Base-by-base conservation (phyloP, 768 basidiomycete species). In the Phylloporus scabripes region DNA sequence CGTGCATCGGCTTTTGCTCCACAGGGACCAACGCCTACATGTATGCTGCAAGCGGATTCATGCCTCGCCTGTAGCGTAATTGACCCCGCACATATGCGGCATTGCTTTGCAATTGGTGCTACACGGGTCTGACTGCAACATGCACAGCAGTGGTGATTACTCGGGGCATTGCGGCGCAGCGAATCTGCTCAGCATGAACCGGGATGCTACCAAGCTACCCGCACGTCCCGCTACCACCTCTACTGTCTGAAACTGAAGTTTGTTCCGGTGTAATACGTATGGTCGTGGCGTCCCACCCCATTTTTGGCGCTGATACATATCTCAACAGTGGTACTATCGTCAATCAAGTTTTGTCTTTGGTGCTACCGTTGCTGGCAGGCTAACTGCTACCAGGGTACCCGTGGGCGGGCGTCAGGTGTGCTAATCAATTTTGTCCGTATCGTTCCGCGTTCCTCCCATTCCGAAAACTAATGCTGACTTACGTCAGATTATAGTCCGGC, bases 121-220 rank as follows among this genome's bases (percentile, higher is more conserved):
- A 67, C 72, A 75, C 29, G 48, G 61, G 8, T 65, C 79, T 0
- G 79, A 85, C 39, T 89, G 86, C 60, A 77, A 75, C 59, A 74
- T 74, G 68, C 60, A 76, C 8, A 88, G 86, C 62, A 71, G 74
- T 2, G 86, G 85, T 12, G 72, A 84, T 56, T 39, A 78, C 5
- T 48, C 59, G 4, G 80, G 88, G 60, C 60, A 63, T 3, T 87
- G 85, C 58, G 87, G 85, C 42, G 80, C 78, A 2, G 78, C 76
- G 2, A 63, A 70, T 60, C 76, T 74, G 23, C 71, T 88, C 15
- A 82, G 80, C 56, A 61, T 87, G 5, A 87, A 79, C 66, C 79
- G 74, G 75, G 83, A 74, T 54, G 83, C 85, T 12, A 64, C 65
- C 29, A 47, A 70, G 12, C 80, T 84, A 26, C 79, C 86, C 15